Evolutionary conservation across 441 rosid genomes (phyloP), one percentile per base, ranked within the genome.

Genomic region (Raphanus hybrid): DNA sequence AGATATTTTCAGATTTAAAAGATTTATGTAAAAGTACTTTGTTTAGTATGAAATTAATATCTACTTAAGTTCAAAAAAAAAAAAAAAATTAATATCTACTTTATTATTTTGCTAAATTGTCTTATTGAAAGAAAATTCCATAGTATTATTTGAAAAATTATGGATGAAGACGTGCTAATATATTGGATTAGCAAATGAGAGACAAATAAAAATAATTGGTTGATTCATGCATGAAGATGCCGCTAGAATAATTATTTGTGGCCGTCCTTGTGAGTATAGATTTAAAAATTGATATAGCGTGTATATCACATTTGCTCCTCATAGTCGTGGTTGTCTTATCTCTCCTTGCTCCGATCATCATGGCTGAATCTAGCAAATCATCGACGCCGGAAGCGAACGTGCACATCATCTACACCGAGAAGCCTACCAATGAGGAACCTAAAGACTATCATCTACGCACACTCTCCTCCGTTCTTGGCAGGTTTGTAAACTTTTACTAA

Each of bases 321-420:
- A 11, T 48, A 60, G 0, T 74, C 27, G 4, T 77, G 48, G 32
- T 68, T 15, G 12, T 77, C 66, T 2, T 75, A 57, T 39, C 82
- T 34, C 14, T 80, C 23, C 15, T 50, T n/a, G 50, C 78, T 68
- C 61, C 64, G 23, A 78, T 83, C 79, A 10, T 67, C 15, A 92
- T 91, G 94, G 92, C 92, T 39, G 87, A 81, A 34, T 71, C 91
- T 4, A 70, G 69, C 18, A 66, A 69, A 41, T 48, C 63, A 5
- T 66, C 69, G 41, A 20, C 88, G 3, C 61, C 92, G 0, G 41
- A 66, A 43, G 59, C 92, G 0, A 80, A 87, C n/a, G 96, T 90
- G 61, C 93, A 94, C 73, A 90, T 94, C 80, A 78, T 94, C 58
- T 88, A 92, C 90, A 92, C 89, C 16, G 94, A 90, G 81, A 82